Evolutionary conservation across 805 yeast species (phyloP).

Genomic region (Spathaspora boniae): DNA sequence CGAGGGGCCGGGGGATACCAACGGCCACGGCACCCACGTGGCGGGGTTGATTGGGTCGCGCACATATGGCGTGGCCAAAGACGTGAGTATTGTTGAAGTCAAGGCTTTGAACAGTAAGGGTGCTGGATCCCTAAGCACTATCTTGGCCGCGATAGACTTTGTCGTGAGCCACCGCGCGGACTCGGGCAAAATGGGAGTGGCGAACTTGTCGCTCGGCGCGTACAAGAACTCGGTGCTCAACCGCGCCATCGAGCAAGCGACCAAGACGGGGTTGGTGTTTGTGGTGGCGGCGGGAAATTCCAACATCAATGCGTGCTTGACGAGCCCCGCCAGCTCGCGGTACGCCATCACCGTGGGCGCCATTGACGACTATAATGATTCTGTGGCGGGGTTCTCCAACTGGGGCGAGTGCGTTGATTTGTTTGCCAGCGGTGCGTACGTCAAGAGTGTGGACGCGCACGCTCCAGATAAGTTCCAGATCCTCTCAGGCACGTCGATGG

Average conservation of each 20-base stretch:
- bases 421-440: slow-evolving; percentile 76
- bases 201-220: slow-evolving; percentile 81
- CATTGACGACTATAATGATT: slow-evolving; percentile 68
- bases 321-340: slow-evolving; percentile 82
- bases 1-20: slow-evolving; percentile 51
- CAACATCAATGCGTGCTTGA: slow-evolving; percentile 69
- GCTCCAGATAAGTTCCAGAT: slow-evolving; percentile 19
- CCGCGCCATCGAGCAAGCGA: slow-evolving; percentile 73
- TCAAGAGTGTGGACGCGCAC: slow-evolving; percentile 39
- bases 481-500: slow-evolving; percentile 79
- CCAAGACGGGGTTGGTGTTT: slow-evolving; percentile 63
- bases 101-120: slow-evolving; percentile 71
- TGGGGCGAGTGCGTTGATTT: slow-evolving; percentile 92
- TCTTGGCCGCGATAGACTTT: slow-evolving; percentile 63
- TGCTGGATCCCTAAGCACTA: slow-evolving; percentile 64
- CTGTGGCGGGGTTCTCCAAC: slow-evolving; percentile 77
- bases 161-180: slow-evolving; percentile 56
- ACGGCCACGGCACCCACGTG: slow-evolving; percentile 58
- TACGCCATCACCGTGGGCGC: slow-evolving; percentile 84
- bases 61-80: slow-evolving; percentile 52
- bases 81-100: slow-evolving; percentile 60
- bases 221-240: slow-evolving; percentile 62
- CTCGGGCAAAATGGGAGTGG: slow-evolving; percentile 48
- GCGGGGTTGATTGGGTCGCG: slow-evolving; percentile 53
- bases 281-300: slow-evolving; percentile 89